Evolutionary conservation across 2,329 filamentous ascomycete genomes (phyloP).

Genomic region (Fusarium sp.): DNA sequence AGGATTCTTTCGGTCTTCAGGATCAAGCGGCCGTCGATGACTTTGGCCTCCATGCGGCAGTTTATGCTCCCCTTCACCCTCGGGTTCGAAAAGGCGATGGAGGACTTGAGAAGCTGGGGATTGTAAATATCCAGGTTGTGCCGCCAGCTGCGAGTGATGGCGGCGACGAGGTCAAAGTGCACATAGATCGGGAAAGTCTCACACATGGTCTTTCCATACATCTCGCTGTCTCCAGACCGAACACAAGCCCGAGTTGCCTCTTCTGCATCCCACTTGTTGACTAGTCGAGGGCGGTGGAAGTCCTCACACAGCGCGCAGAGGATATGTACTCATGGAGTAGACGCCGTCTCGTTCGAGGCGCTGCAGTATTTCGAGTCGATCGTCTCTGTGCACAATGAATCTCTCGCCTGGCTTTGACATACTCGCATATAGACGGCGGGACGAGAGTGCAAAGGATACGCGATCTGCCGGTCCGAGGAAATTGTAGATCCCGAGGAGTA

Average conservation of each 20-base stretch:
- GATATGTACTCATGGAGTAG: background rate
- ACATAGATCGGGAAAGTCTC: background rate
- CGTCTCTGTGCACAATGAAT: too few relatives aligned
- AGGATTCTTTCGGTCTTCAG: background rate
- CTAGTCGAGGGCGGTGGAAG: background rate
- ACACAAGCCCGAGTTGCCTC: background rate
- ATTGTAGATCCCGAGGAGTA: background rate
- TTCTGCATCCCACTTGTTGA: background rate
- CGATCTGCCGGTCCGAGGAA: background rate
- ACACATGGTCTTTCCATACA: background rate
- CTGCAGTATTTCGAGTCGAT: background rate
- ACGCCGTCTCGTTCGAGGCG: background rate
- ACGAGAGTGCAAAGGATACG: background rate
- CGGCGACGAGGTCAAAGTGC: background rate
- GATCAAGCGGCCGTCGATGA: background rate
- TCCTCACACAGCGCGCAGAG: background rate
- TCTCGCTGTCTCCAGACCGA: background rate
- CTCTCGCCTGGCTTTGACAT: too few relatives aligned
- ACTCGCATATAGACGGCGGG: too few relatives aligned
- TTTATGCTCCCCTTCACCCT: too few relatives aligned
- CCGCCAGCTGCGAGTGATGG: background rate
- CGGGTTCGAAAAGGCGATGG: too few relatives aligned
- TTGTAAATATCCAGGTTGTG: background rate
- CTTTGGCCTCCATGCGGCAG: too few relatives aligned
- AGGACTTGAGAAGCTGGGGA: background rate